These are phyloP conservation scores for Irpex rosettiformis DNA, from an alignment of 1,284 basidiomycete genomes.

Conservation along the genomic window DNA sequence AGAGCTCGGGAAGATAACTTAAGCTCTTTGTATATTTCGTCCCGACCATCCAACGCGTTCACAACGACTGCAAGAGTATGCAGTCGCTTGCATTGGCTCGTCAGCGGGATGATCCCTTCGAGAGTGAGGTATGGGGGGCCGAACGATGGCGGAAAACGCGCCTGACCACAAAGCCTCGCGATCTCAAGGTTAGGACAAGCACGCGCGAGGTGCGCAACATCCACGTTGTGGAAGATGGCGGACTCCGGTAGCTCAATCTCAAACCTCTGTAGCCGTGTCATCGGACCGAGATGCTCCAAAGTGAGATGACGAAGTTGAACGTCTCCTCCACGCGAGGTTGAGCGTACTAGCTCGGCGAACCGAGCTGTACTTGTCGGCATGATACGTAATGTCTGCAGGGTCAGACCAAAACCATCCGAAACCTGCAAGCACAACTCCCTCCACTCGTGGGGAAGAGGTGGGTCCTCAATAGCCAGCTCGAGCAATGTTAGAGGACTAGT, in stretches of 20 bases:
- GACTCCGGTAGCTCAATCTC: constrained; percentile 77
- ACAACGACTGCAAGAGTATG: constrained; percentile 64
- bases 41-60: constrained; percentile 46
- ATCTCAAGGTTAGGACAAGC: constrained; percentile 66
- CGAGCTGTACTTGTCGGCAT: constrained; percentile 58
- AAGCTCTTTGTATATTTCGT: constrained; percentile 41
- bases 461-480: constrained; percentile 73
- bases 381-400: constrained; percentile 57
- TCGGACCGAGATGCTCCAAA: constrained; percentile 50
- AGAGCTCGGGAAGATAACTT: constrained; percentile 58
- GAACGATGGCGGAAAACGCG: constrained; percentile 52
- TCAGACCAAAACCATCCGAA: constrained; percentile 54
- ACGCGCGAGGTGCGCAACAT: constrained; percentile 52
- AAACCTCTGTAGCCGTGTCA: constrained; percentile 52
- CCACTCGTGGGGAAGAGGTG: constrained; percentile 70
- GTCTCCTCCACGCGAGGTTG: constrained; percentile 56
- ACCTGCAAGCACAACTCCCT: constrained; percentile 60
- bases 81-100: constrained; percentile 52
- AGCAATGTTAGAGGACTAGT: constrained; percentile 55
- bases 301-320: constrained; percentile 44
- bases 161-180: constrained; percentile 60
- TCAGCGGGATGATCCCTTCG: constrained; percentile 57
- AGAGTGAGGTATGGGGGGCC: constrained; percentile 41
- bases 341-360: constrained; percentile 63
- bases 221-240: constrained; percentile 54